Conservation (phyloP, 257 asterid genomes). For the Primulina huaijiensis region DNA sequence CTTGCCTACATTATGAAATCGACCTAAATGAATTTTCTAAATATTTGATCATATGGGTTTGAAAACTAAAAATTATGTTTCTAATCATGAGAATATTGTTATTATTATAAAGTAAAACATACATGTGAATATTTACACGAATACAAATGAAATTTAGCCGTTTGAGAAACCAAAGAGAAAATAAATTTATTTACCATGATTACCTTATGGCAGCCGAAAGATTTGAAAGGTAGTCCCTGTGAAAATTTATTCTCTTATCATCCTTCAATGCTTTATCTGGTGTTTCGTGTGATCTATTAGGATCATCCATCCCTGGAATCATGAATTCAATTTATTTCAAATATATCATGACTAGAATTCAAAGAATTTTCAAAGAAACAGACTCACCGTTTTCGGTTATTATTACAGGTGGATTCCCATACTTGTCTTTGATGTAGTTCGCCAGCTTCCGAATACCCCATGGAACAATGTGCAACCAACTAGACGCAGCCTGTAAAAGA, state of each 20-base stretch:
- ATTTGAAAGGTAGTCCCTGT: slow-evolving; percentile 71
- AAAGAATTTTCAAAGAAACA: neutral
- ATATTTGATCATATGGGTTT: no score
- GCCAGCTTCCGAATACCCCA: slow-evolving; percentile 81
- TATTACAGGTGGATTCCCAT: slow-evolving; percentile 67
- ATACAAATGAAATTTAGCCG: no score
- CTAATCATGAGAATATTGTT: no score
- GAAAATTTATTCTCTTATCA: slow-evolving; percentile 62
- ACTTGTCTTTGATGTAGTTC: slow-evolving; percentile 57
- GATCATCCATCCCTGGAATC: slow-evolving; percentile 77
- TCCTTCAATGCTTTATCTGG: slow-evolving; percentile 50
- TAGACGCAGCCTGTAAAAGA: slow-evolving; percentile 59
- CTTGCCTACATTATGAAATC: slow-evolving; percentile 49
- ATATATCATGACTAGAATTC: neutral
- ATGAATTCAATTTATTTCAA: slow-evolving; percentile 4
- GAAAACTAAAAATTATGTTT: no score
- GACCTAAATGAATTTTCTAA: neutral
- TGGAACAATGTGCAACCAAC: slow-evolving; percentile 76
- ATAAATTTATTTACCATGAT: no score
- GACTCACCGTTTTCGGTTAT: slow-evolving; percentile 77
- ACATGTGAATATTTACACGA: no score
- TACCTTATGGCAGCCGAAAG: slow-evolving; percentile 88
- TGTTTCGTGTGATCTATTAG: slow-evolving; percentile 34
- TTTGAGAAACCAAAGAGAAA: no score
- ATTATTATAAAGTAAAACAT: no score